Evolutionary conservation across 1,139 yeast genomes (phyloP), one percentile per base, ranked within the genome.

Genomic region (Lodderomyces pseudojiufengensis): DNA sequence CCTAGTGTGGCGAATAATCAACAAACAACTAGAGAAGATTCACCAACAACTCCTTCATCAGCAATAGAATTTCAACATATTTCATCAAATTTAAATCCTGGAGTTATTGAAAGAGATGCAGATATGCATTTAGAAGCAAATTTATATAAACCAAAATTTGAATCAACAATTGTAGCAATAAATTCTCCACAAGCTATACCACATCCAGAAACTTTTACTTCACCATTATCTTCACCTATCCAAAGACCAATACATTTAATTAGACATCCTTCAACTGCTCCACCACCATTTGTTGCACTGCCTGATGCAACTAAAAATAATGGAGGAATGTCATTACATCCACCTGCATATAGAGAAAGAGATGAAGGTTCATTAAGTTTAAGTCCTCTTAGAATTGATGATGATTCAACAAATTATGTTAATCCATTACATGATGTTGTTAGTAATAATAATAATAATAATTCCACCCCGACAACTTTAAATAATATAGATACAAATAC

Each of bases 171-270:
- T 4, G 45, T 57, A 6, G 54, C 51, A 9, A 56, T 81, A 31
- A 63, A 71, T 33, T 75, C 86, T 0, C 81, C 80, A 2, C 84
- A 76, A 44, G 82, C 84, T 1, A 44, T 66, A 18, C 82, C 83
- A 2, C 64, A 71, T 41, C 64, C 68, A 1, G 66, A 52, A 3
- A 61, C 61, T 2, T 53, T 63, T 38, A 39, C 39, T 7, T 65
- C 76, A 1, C 80, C 80, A 1, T 28, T 57, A 5, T 37, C 27
- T 18, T 57, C 68, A 11, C 68, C 69, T 2, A 37, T 56, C 4
- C 54, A 52, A 35, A 45, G 69, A 31, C 72, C 71, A 6, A 61
- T 65, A 16, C 70, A 63, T 46, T 36, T 61, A 12, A 40, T 62
- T 15, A 46, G 71, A 34, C 51, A 54, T 25, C 75, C 73, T 2